These are phyloP conservation scores for Diaporthe sp. DNA, from an alignment of 2,329 filamentous ascomycete species.

Conservation along the genomic window DNA sequence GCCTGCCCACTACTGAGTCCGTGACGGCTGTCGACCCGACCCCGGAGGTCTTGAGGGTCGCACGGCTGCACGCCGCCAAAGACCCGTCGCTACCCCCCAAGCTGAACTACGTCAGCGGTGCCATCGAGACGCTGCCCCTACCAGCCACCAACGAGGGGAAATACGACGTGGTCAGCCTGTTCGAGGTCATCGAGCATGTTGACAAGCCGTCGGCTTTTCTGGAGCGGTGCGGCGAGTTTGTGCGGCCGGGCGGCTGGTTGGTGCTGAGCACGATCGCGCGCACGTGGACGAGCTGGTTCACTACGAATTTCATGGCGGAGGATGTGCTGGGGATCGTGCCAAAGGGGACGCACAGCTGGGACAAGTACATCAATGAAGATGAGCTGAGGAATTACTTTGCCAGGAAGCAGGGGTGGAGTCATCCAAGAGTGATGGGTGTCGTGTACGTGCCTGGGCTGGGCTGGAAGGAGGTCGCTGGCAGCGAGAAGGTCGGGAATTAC, in stretches of 20 bases:
- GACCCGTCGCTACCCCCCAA: slow-evolving; percentile 77
- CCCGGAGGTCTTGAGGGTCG: slow-evolving; percentile 79
- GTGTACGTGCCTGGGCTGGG: slow-evolving; percentile 92
- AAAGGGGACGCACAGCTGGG: slow-evolving; percentile 94
- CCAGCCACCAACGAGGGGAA: slow-evolving; percentile 56
- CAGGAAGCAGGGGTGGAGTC: slow-evolving; percentile 69
- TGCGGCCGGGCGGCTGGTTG: slow-evolving; percentile 93
- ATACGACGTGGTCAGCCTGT: slow-evolving; percentile 88
- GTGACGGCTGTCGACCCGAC: slow-evolving; percentile 87
- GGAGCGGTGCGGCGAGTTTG: slow-evolving; percentile 77
- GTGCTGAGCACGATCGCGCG: slow-evolving; percentile 93
- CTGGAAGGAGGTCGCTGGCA: slow-evolving; percentile 85
- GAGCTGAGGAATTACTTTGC: slow-evolving; percentile 76
- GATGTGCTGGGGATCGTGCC: slow-evolving; percentile 90
- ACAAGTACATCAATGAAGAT: slow-evolving; percentile 90
- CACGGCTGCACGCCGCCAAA: slow-evolving; percentile 78
- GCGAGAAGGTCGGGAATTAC: slow-evolving; percentile 93
- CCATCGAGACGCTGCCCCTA: slow-evolving; percentile 77
- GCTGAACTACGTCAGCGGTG: slow-evolving; percentile 80
- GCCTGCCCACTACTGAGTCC: slow-evolving; percentile 71
- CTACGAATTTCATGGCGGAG: slow-evolving; percentile 93
- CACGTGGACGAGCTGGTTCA: slow-evolving; percentile 89
- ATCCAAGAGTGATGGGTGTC: slow-evolving; percentile 79
- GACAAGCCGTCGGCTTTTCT: slow-evolving; percentile 82
- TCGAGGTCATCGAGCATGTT: slow-evolving; percentile 97